Conservation (phyloP, 1,284 basidiomycete species). For the Papiliotrema flavescens region DNA sequence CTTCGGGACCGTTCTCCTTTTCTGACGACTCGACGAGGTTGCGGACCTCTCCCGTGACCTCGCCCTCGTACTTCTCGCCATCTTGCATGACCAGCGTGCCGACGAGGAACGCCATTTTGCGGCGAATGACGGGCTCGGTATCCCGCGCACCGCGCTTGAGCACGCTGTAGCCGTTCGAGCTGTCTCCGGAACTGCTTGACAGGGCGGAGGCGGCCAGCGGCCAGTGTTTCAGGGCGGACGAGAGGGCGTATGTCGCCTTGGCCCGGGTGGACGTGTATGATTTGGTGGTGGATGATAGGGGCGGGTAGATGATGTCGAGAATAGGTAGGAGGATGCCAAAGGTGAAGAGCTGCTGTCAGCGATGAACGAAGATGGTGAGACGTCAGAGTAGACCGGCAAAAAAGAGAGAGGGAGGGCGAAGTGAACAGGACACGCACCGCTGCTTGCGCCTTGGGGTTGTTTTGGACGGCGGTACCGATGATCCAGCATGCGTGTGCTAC, state of each 20-base stretch:
- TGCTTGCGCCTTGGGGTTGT: slow-evolving; percentile 86
- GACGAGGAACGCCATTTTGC: slow-evolving; percentile 82
- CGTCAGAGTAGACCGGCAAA: neutral
- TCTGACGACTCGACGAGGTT: slow-evolving; percentile 30
- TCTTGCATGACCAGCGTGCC: slow-evolving; percentile 69
- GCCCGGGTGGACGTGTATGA: slow-evolving; percentile 56
- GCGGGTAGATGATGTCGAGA: slow-evolving; percentile 55
- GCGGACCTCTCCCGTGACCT: slow-evolving; percentile 41
- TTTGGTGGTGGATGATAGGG: slow-evolving; percentile 35
- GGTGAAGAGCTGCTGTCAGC: slow-evolving; percentile 61
- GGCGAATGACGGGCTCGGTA: slow-evolving; percentile 69
- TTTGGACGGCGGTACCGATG: slow-evolving; percentile 88
- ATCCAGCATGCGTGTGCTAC: slow-evolving; percentile 82
- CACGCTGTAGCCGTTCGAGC: slow-evolving; percentile 22
- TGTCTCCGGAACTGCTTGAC: slow-evolving; percentile 1
- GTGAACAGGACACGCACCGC: slow-evolving; percentile 57
- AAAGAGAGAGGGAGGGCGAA: neutral
- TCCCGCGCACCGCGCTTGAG: slow-evolving; percentile 54
- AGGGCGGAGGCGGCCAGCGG: slow-evolving; percentile 25
- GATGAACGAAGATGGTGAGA: slow-evolving; percentile 4
- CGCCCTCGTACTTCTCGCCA: slow-evolving; percentile 51
- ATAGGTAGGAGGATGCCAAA: slow-evolving; percentile 66
- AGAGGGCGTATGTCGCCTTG: slow-evolving; percentile 84
- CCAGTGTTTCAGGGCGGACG: slow-evolving; percentile 74
- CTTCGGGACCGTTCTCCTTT: slow-evolving; percentile 14